Conservation (phyloP, 768 basidiomycete genomes). For the Termitomyces sp. region DNA sequence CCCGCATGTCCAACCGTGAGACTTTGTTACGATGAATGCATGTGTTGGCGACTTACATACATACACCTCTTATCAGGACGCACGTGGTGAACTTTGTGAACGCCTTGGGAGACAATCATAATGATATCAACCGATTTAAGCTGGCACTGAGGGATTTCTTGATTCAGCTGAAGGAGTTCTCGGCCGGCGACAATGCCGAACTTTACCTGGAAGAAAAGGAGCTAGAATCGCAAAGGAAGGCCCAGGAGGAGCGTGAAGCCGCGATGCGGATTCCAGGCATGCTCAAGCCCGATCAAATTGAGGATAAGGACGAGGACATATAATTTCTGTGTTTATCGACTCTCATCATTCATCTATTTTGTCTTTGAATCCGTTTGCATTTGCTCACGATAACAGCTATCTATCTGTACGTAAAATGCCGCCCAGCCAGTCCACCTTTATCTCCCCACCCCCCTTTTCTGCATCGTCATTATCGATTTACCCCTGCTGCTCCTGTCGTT, state of each 20-base stretch:
- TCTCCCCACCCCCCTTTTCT: background rate
- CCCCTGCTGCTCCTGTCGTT: constrained; percentile 18
- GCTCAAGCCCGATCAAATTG: constrained; percentile 92
- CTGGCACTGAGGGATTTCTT: constrained; percentile 94
- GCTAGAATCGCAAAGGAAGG: constrained; percentile 70
- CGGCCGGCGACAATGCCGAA: constrained; percentile 83
- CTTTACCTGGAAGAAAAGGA: constrained; percentile 94
- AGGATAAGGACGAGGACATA: constrained; percentile 90
- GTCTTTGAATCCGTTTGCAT: constrained; percentile 34
- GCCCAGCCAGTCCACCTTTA: constrained; percentile 9
- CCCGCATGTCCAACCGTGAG: constrained; percentile 85
- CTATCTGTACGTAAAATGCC: constrained; percentile 22
- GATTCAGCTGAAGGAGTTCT: constrained; percentile 96
- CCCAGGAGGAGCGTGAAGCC: constrained; percentile 77
- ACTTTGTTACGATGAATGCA: background rate
- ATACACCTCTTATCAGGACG: constrained; percentile 34
- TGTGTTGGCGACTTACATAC: constrained; percentile 1
- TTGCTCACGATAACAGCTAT: constrained; percentile 10
- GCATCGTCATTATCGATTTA: constrained; percentile 27
- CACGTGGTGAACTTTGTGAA: constrained; percentile 69
- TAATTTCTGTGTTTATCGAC: constrained; percentile 25
- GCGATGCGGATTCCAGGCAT: constrained; percentile 97
- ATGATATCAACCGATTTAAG: constrained; percentile 88
- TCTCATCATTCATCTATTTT: constrained; percentile 1
- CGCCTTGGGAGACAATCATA: constrained; percentile 65